A percentile compares a stretch with the other conserved stretches of the same genome.
Evolutionary conservation across 73 alveolate genomes (phyloP).

Genomic region (Blepharisma japonicum): DNA sequence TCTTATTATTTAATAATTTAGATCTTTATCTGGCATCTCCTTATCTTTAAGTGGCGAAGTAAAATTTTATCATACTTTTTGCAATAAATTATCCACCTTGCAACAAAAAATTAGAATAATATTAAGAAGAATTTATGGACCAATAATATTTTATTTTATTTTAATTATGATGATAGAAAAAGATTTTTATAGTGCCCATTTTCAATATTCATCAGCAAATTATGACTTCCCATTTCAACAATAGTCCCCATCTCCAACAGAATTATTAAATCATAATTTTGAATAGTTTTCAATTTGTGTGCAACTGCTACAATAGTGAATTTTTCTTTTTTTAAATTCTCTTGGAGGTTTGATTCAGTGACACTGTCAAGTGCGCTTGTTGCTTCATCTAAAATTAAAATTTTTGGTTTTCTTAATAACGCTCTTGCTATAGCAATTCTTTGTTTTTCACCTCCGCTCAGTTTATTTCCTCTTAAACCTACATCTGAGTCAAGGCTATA

Average conservation of each 20-base stretch:
- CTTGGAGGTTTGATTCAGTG: conserved; percentile 47
- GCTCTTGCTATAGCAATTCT: conserved; percentile 68
- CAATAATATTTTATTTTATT: too few species aligned
- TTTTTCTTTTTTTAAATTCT: conserved; percentile 40
- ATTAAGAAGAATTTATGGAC: too few species aligned
- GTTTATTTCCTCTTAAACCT: conserved; percentile 49
- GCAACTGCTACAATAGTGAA: conserved; percentile 73
- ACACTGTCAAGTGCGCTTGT: conserved; percentile 55
- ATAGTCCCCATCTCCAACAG: conserved; percentile 65
- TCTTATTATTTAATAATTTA: too few species aligned
- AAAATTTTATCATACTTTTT: too few species aligned
- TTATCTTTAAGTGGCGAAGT: too few species aligned
- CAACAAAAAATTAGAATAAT: too few species aligned
- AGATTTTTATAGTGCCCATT: neutral
- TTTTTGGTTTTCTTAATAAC: conserved; percentile 50
- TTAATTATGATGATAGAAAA: neutral
- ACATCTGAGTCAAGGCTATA: conserved; percentile 39
- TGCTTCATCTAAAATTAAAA: conserved; percentile 56
- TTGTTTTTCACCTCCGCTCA: conserved; percentile 64
- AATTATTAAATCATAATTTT: conserved; percentile 58
- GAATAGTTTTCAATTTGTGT: conserved; percentile 69
- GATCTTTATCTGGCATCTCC: too few species aligned
- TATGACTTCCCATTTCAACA: conserved; percentile 66
- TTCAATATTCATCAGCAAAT: conserved; percentile 26
- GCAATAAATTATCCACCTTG: too few species aligned